Evolutionary conservation across 495 filamentous ascomycete species (phyloP).

Genomic region (Hyaloscypha bicolor): DNA sequence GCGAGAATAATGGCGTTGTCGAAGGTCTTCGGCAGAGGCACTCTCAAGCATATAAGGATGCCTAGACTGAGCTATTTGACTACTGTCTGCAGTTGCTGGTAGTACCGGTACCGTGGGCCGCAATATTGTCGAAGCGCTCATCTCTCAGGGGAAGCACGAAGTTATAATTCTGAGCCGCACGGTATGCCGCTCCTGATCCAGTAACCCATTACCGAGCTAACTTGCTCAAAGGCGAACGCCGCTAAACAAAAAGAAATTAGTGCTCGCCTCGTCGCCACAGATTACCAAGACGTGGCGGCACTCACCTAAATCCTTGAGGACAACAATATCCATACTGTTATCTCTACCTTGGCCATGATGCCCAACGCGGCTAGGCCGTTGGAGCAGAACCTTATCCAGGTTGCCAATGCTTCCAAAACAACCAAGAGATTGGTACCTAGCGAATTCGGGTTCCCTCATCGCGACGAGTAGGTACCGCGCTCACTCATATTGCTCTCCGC

Average conservation of each 20-base stretch:
- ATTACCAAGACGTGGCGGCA: constrained; percentile 45
- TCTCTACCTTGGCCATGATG: constrained; percentile 48
- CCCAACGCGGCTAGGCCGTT: constrained; percentile 22
- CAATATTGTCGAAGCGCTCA: constrained; percentile 51
- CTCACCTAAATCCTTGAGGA: constrained; percentile 45
- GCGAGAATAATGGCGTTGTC: no score
- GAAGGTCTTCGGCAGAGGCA: no score
- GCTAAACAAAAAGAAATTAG: constrained; percentile 30
- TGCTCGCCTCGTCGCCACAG: constrained; percentile 36
- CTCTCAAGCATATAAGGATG: no score
- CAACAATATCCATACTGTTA: constrained; percentile 52
- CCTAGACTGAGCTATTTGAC: no score
- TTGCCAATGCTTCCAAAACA: constrained; percentile 45
- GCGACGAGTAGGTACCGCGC: constrained; percentile 24
- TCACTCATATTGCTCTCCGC: constrained; percentile 3
- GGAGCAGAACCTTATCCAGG: constrained; percentile 48
- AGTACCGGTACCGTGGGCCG: constrained; percentile 55
- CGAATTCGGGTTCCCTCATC: constrained; percentile 41
- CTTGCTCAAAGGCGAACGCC: constrained; percentile 20
- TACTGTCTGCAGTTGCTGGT: constrained; percentile 48
- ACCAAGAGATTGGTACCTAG: constrained; percentile 54
- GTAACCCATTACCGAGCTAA: constrained; percentile 15
- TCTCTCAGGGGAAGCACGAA: constrained; percentile 40
- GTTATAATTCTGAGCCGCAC: constrained; percentile 49
- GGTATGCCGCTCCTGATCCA: constrained; percentile 28